phyloP scores from a whole-genome alignment of 2,329 filamentous ascomycete genomes.

The Phyllosticta citrichinensis region DNA sequence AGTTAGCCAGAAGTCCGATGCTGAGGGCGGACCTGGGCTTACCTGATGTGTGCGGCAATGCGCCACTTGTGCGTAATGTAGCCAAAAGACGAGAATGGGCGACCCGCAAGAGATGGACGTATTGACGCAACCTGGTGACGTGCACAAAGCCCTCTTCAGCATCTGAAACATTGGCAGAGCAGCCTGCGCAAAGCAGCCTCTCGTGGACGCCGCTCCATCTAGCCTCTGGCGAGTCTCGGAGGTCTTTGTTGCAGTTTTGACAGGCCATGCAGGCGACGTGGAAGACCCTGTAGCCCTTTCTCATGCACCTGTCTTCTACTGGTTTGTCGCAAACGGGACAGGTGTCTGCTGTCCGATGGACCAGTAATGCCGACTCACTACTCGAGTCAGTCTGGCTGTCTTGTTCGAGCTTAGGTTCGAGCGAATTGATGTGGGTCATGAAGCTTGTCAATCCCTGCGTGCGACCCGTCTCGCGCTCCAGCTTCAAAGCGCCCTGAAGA shows the following conservation, averaged over 20 bases:
- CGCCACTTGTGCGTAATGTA: slow-evolving; percentile 74
- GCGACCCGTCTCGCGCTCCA: slow-evolving; percentile 73
- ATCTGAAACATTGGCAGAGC: slow-evolving; percentile 49
- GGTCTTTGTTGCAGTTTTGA: slow-evolving; percentile 64
- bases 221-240: slow-evolving; percentile 57
- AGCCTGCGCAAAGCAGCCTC: slow-evolving; percentile 61
- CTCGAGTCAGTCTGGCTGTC: slow-evolving; percentile 30
- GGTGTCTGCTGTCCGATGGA: slow-evolving; percentile 53
- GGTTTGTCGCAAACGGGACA: slow-evolving; percentile 73
- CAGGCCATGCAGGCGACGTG: slow-evolving; percentile 70
- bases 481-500: slow-evolving; percentile 80
- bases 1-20: slow-evolving; percentile 9
- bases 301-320: slow-evolving; percentile 88
- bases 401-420: slow-evolving; percentile 47
- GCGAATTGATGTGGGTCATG: slow-evolving; percentile 69
- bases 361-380: slow-evolving; percentile 32
- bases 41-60: slow-evolving; percentile 62
- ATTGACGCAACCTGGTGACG: slow-evolving; percentile 83
- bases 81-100: slow-evolving; percentile 82
- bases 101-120: slow-evolving; percentile 84
- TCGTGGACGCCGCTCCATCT: slow-evolving; percentile 59
- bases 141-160: slow-evolving; percentile 55
- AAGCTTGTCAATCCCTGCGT: slow-evolving; percentile 72
- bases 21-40: slow-evolving; percentile 19
- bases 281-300: slow-evolving; percentile 66